Evolutionary conservation across 2,329 filamentous ascomycete species (phyloP).

Genomic region (Ascocoryne sarcoides): DNA sequence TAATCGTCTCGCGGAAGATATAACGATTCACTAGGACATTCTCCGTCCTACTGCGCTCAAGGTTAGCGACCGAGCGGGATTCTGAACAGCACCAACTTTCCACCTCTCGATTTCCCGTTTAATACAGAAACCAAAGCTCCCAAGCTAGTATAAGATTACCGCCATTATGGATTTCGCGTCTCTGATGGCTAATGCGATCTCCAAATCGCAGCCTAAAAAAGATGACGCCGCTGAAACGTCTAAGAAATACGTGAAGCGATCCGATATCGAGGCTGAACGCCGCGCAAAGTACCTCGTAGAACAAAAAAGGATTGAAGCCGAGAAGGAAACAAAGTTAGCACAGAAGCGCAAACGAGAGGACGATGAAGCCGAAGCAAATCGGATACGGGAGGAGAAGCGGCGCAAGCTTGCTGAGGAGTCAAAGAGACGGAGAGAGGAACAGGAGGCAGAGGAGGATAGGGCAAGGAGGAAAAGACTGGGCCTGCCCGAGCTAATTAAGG

Average conservation of each 20-base stretch:
- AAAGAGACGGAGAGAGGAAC: slow-evolving; percentile 56
- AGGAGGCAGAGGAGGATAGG: slow-evolving; percentile 65
- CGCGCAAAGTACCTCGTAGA: slow-evolving; percentile 73
- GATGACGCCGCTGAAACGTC: slow-evolving; percentile 22
- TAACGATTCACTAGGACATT: too few species aligned
- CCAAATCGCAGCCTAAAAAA: slow-evolving; percentile 57
- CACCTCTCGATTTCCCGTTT: too few species aligned
- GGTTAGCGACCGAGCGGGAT: too few species aligned
- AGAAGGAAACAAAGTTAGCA: slow-evolving; percentile 58
- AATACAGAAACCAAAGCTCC: too few species aligned
- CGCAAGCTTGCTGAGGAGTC: slow-evolving; percentile 75
- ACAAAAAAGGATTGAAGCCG: slow-evolving; percentile 63
- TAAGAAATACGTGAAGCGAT: slow-evolving; percentile 77
- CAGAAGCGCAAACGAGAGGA: slow-evolving; percentile 88
- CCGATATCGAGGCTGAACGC: slow-evolving; percentile 77
- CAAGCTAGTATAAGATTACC: too few species aligned
- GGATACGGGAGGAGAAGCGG: slow-evolving; percentile 71
- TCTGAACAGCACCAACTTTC: neutral
- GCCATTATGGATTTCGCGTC: slow-evolving; percentile 85
- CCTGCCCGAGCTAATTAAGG: slow-evolving; percentile 61
- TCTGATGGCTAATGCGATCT: slow-evolving; percentile 87
- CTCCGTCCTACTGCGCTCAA: too few species aligned
- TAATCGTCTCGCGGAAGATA: too few species aligned
- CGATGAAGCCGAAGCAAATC: slow-evolving; percentile 63
- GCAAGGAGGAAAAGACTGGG: slow-evolving; percentile 68